These are phyloP conservation scores for Scolecobasidium constrictum DNA, from an alignment of 2,329 filamentous ascomycete genomes.

Conservation along the genomic window DNA sequence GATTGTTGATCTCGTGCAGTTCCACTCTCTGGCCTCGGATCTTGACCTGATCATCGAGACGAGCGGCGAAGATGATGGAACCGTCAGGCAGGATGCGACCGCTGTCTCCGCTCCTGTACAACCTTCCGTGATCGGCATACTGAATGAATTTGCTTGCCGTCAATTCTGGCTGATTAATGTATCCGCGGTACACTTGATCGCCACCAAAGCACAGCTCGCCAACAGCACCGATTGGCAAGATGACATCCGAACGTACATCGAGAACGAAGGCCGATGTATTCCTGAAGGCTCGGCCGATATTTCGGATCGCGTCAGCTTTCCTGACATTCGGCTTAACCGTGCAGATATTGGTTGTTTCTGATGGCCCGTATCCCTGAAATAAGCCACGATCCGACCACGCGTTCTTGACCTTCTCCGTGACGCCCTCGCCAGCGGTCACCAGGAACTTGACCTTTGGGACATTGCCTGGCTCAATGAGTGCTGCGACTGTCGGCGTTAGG, in stretches of 20 bases:
- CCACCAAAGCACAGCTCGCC: slow-evolving; percentile 85
- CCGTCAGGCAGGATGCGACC: slow-evolving; percentile 70
- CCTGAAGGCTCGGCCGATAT: slow-evolving; percentile 62
- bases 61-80: slow-evolving; percentile 60
- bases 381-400: slow-evolving; percentile 58
- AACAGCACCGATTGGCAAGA: slow-evolving; percentile 58
- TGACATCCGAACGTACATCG: slow-evolving; percentile 19
- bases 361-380: slow-evolving; percentile 70
- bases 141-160: slow-evolving; percentile 57
- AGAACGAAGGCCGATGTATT: slow-evolving; percentile 70
- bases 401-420: slow-evolving; percentile 60
- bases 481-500: slow-evolving; percentile 75
- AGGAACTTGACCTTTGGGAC: slow-evolving; percentile 65
- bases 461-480: slow-evolving; percentile 56
- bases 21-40: slow-evolving; percentile 72
- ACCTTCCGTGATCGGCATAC: slow-evolving; percentile 55
- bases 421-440: slow-evolving; percentile 69
- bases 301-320: slow-evolving; percentile 50
- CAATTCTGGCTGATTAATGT: slow-evolving; percentile 53
- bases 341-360: slow-evolving; percentile 82
- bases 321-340: slow-evolving; percentile 56
- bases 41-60: slow-evolving; percentile 72
- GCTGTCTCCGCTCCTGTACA: slow-evolving; percentile 77
- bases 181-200: slow-evolving; percentile 65
- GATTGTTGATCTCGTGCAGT: slow-evolving; percentile 60